phyloP scores from a whole-genome alignment of 1,284 basidiomycete genomes.

The Melampsora larici-populina region DNA sequence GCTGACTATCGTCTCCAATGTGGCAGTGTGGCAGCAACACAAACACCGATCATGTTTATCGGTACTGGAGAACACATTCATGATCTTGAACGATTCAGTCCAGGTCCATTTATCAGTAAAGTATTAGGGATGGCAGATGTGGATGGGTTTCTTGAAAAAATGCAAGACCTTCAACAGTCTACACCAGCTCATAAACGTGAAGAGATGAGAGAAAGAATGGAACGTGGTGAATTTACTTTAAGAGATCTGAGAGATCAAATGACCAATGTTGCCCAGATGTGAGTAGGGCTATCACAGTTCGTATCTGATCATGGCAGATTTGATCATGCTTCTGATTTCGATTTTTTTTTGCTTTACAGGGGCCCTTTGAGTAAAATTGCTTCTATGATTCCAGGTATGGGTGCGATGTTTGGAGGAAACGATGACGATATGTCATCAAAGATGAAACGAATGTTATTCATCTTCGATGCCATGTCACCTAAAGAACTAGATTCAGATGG shows the following conservation, averaged over 20 bases:
- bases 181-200: conserved; percentile 90
- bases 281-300: conserved; percentile 50
- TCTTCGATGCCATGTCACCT: conserved; percentile 95
- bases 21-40: conserved; percentile 89
- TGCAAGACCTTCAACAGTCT: conserved; percentile 87
- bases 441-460: conserved; percentile 98
- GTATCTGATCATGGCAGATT: neutral
- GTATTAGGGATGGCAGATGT: conserved; percentile 92
- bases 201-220: conserved; percentile 96
- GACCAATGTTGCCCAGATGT: conserved; percentile 96
- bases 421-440: conserved; percentile 78
- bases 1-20: conserved; percentile 13
- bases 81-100: conserved; percentile 91
- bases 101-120: conserved; percentile 96
- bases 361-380: conserved; percentile 97
- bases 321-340: conserved; percentile 2
- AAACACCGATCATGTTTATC: conserved; percentile 97
- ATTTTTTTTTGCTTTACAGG: conserved; percentile 58
- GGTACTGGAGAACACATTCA: conserved; percentile 96
- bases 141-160: conserved; percentile 93
- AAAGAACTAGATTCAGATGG: conserved; percentile 96
- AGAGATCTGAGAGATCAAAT: conserved; percentile 98
- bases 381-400: conserved; percentile 96
- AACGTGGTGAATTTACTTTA: conserved; percentile 92
- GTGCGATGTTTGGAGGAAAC: conserved; percentile 82